Evolutionary conservation across 2,329 filamentous ascomycete species (phyloP).

Genomic region (Hymenoscyphus repandus): DNA sequence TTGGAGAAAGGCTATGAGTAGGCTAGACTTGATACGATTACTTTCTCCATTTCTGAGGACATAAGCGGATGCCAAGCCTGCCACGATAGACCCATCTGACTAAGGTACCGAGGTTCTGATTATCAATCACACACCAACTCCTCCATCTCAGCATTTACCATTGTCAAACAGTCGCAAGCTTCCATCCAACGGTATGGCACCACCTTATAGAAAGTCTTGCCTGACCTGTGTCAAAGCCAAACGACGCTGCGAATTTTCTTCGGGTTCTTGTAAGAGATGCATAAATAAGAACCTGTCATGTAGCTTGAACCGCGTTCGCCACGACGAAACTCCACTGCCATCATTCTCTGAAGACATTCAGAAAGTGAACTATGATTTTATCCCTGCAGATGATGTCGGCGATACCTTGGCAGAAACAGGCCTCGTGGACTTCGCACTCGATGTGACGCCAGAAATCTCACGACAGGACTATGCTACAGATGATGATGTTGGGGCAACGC

Average conservation of each 20-base stretch:
- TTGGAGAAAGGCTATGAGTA: too few species aligned
- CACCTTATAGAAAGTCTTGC: conserved; percentile 1
- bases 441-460: background rate
- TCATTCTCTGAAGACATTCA: too few species aligned
- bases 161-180: background rate
- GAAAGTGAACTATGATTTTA: background rate
- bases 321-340: background rate
- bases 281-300: background rate
- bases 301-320: background rate
- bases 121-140: background rate
- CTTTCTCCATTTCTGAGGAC: too few species aligned
- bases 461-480: background rate
- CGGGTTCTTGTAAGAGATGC: background rate
- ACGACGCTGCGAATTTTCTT: background rate
- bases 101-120: background rate
- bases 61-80: too few species aligned
- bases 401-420: background rate
- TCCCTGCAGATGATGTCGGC: background rate
- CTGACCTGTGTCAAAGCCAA: background rate
- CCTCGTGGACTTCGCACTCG: background rate
- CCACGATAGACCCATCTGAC: too few species aligned
- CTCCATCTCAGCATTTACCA: too few species aligned
- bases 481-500: background rate
- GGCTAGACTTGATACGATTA: too few species aligned
- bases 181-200: background rate